Evolutionary conservation across 2,329 filamentous ascomycete genomes (phyloP).

Genomic region (Sporothrix luriei): DNA sequence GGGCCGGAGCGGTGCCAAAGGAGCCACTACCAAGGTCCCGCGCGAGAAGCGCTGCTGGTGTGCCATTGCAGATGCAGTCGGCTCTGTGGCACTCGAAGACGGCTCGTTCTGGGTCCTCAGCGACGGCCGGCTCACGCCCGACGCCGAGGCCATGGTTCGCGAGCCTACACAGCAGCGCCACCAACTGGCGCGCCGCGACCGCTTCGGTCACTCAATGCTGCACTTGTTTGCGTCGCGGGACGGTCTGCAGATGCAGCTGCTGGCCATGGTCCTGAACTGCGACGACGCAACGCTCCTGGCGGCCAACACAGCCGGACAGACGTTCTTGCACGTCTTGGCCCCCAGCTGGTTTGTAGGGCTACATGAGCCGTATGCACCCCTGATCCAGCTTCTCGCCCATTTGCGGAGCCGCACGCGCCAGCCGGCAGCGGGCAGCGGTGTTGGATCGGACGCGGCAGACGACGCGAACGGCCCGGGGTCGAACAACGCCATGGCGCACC

Average conservation of each 20-base stretch:
- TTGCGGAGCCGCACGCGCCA: conserved; percentile 37
- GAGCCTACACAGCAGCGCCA: conserved; percentile 34
- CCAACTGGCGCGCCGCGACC: conserved; percentile 43
- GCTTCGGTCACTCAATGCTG: conserved; percentile 53
- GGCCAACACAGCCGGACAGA: conserved; percentile 53
- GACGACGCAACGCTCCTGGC: conserved; percentile 37
- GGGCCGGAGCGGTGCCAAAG: background rate
- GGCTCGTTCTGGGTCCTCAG: conserved; percentile 40
- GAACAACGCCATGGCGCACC: conserved; percentile 29
- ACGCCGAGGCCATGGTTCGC: conserved; percentile 36
- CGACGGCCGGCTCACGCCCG: conserved; percentile 40
- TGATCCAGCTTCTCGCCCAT: conserved; percentile 39
- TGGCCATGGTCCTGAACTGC: conserved; percentile 37
- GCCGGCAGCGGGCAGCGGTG: conserved; percentile 3
- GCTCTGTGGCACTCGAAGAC: conserved; percentile 28
- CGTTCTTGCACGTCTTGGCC: conserved; percentile 52
- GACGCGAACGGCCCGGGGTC: background rate
- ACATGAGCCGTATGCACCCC: conserved; percentile 36
- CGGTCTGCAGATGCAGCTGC: conserved; percentile 40
- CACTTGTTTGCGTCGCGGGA: conserved; percentile 51
- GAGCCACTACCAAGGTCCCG: background rate
- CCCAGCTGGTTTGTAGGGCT: conserved; percentile 43
- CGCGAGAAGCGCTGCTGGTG: conserved; percentile 42
- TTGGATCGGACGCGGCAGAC: background rate
- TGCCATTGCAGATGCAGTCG: conserved; percentile 39